Base-by-base conservation (phyloP, 768 basidiomycete genomes). In the Sarcodon aspratus region DNA sequence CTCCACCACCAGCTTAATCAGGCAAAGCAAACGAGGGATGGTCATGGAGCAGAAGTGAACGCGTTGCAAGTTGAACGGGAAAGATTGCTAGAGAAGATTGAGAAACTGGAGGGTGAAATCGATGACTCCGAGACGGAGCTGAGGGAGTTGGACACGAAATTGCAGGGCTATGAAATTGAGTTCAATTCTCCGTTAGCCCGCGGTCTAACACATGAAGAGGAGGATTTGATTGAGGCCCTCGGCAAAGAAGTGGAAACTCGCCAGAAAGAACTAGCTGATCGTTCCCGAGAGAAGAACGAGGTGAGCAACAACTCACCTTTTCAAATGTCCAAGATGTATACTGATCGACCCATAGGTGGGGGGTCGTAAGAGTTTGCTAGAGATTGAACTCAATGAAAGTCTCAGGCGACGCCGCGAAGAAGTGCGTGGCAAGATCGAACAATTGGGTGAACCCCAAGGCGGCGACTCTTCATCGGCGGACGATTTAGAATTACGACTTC, bases 371-470 rank as follows among this genome's bases (percentile, higher is more conserved):
- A 88, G 85, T 59, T 65, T 82, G 4, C 66, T 96, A 31, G 92
- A 96, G 61, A 94, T 96, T 48, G 95, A 98, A 62, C 72, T 98
- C 44, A 90, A 86, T 54, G 96, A 99, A 63, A 82, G 82, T 55
- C 72, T 98, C 11, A 75, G 81, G 17, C 78, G 94, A 7, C 75
- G 85, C 21, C 74, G 80, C 40, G 85, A 90, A 45, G 95, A 94
- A 55, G 60, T 98, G 7, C 76, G 79, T 45, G 64, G 67, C 33
- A 85, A 85, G 61, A 66, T 97, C 9, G 93, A 96, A 54, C 67
- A 75, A 18, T 66, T 87, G n/a, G 85, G 78, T 15, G 82, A 82
- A 36, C 68, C 72, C 2, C 76, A 73, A 27, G 67, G 67, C 18
- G 80, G 74, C 13, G 76, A 76, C 40, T 70, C 74, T 10, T 68